Evolutionary conservation across 176 grass and related monocot species (phyloP).

Genomic region (Bonia amplexicaulis): DNA sequence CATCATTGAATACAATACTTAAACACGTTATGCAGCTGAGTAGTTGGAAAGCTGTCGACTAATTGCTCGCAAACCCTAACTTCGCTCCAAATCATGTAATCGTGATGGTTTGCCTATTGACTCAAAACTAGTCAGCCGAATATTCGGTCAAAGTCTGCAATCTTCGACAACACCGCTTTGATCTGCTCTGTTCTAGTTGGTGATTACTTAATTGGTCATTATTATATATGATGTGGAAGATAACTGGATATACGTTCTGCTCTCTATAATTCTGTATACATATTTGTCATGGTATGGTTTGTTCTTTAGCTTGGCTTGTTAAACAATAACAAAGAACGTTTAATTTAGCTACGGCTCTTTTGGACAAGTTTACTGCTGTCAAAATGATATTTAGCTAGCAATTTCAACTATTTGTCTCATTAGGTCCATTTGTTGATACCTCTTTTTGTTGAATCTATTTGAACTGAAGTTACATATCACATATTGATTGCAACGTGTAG

Average conservation of each 20-base stretch:
- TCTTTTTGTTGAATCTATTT: not conserved
- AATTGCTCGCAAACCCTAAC: not conserved
- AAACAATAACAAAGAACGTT: not conserved
- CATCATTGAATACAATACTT: not conserved
- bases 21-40: not conserved
- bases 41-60: not conserved
- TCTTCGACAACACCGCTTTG: not conserved
- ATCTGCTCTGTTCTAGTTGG: not conserved
- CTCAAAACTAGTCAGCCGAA: not conserved
- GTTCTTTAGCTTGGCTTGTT: not conserved
- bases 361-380: not conserved
- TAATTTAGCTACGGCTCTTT: not conserved
- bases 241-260: not conserved
- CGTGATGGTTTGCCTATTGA: not conserved
- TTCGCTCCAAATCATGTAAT: not conserved
- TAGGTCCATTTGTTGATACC: not conserved
- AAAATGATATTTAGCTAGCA: not conserved
- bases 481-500: conserved; percentile 30
- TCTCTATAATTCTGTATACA: not conserved
- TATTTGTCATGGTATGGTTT: not conserved
- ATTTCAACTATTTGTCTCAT: not conserved
- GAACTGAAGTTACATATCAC: conserved; percentile 8
- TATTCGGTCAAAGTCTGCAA: not conserved
- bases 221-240: not conserved
- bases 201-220: not conserved